These are phyloP conservation scores for Melocanna baccifera DNA, from an alignment of 176 grass and related monocot species.

Conservation along the genomic window DNA sequence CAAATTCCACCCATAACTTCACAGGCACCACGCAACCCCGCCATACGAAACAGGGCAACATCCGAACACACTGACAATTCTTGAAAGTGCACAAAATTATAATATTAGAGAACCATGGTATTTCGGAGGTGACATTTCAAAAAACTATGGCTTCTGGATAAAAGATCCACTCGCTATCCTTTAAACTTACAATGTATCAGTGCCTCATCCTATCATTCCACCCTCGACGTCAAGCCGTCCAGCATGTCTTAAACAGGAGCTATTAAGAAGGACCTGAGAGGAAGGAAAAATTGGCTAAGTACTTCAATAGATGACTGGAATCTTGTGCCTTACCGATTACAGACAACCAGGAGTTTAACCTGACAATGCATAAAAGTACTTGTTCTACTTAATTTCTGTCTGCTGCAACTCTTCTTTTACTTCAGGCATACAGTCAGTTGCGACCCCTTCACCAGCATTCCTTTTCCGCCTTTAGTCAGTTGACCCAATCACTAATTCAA, in stretches of 20 bases:
- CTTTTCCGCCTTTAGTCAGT: not conserved
- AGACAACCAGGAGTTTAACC: not conserved
- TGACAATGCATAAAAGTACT: not conserved
- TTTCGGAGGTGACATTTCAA: conserved; percentile 25
- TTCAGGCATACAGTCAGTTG: not conserved
- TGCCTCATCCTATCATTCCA: conserved; percentile 27
- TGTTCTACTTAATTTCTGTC: not conserved
- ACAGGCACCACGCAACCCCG: not conserved
- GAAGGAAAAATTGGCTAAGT: conserved; percentile 19
- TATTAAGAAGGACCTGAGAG: conserved; percentile 29
- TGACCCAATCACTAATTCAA: not conserved
- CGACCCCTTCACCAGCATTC: not conserved
- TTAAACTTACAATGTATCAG: conserved; percentile 34
- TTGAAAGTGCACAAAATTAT: conserved; percentile 20
- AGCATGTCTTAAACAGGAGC: conserved; percentile 35
- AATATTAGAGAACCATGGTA: conserved; percentile 21
- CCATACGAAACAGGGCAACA: not conserved
- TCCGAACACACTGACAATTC: conserved; percentile 7
- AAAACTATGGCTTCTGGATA: conserved; percentile 21
- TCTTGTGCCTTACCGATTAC: not conserved
- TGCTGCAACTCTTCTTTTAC: not conserved
- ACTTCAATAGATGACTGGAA: not conserved
- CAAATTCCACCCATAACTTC: conserved; percentile 4
- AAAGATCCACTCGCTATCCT: conserved; percentile 16
- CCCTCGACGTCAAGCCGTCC: conserved; percentile 12